Conservation (phyloP, 2,329 filamentous ascomycete species). For the Botryotinia globosa region DNA sequence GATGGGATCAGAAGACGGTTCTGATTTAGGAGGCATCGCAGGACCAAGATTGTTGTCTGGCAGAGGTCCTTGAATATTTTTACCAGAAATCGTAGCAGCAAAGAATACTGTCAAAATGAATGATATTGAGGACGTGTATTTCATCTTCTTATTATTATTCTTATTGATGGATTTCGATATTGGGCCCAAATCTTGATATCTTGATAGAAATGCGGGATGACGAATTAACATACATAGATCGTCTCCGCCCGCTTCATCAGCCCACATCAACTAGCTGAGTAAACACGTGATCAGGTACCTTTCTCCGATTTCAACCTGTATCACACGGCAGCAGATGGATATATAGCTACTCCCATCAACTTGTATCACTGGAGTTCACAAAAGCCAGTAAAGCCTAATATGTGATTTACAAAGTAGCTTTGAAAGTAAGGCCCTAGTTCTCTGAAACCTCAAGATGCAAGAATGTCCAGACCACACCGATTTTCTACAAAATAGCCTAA, state of each 20-base stretch:
- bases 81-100: conserved; percentile 16
- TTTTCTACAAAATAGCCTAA: not conserved
- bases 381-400: not conserved
- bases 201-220: conserved; percentile 18
- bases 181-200: conserved; percentile 5
- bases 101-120: conserved; percentile 25
- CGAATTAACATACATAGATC: not conserved
- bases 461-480: not conserved
- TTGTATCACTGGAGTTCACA: not conserved
- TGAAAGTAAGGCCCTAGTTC: not conserved
- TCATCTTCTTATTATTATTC: conserved; percentile 14
- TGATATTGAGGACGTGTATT: conserved; percentile 5
- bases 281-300: not conserved
- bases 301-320: no score
- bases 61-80: conserved; percentile 26
- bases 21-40: conserved; percentile 29
- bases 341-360: not conserved
- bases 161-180: not conserved
- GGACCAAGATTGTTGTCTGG: conserved; percentile 30
- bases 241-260: not conserved
- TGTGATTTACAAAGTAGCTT: not conserved
- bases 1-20: conserved; percentile 29
- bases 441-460: not conserved
- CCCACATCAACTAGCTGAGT: not conserved
- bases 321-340: not conserved